Evolutionary conservation across 495 filamentous ascomycete genomes (phyloP), one percentile per base, ranked within the genome.

Genomic region (Lineolata rhizophorae): DNA sequence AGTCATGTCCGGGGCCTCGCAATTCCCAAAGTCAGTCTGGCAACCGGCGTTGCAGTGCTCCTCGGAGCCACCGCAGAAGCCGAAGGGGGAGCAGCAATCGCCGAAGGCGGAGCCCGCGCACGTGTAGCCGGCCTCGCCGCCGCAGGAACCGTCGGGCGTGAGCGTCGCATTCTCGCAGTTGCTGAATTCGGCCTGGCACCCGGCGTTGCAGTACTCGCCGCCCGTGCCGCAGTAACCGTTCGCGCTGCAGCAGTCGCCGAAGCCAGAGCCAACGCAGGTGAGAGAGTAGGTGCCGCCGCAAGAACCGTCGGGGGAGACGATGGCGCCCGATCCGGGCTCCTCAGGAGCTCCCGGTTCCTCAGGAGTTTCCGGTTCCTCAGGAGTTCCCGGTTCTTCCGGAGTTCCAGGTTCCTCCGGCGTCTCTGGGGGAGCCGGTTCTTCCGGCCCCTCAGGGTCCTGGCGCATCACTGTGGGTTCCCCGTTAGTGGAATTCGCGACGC

Each of bases 261-360:
- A 43, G 18, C 32, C 34, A 1, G 40, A 43, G 11, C 40, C 40
- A 14, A 28, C 10, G 22, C 40, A 43, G n/a, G 36, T 30, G n/a
- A n/a, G n/a, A 2, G 30, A 28, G 16, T 25, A 8, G 22, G 34
- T 36, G 24, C 34, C 21, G 9, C 40, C 40, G 30, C 40, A 43
- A 5, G 16, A 24, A 20, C 40, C 40, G 31, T 43, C 33, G 27
- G 30, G 36, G 32, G n/a, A n/a, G n/a, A n/a, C n/a, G n/a, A n/a
- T n/a, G n/a, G n/a, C n/a, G n/a, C n/a, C n/a, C n/a, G n/a, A n/a
- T n/a, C n/a, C n/a, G n/a, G n/a, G n/a, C n/a, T n/a, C n/a, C n/a
- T n/a, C n/a, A n/a, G n/a, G n/a, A n/a, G n/a, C n/a, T n/a, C n/a
- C n/a, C n/a, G n/a, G n/a, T n/a, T n/a, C n/a, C n/a, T n/a, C n/a